Conservation (phyloP, 441 rosid species). For the Adansonia rubrostipa region DNA sequence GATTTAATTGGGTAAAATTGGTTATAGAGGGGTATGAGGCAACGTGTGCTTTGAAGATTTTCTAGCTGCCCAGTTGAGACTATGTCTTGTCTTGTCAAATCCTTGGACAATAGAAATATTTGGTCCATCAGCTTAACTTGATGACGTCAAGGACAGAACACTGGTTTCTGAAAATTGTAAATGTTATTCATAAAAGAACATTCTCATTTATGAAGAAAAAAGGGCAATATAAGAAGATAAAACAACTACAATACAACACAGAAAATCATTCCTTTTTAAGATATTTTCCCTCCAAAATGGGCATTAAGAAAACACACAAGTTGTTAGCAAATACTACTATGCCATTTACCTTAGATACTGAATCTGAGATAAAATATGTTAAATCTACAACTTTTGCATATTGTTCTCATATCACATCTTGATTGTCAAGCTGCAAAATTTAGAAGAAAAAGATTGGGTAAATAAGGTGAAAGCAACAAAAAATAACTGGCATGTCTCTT, state of each 20-base stretch:
- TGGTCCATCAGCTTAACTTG: background rate
- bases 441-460: background rate
- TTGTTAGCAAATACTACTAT: background rate
- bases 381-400: conserved; percentile 24
- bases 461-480: too few species aligned
- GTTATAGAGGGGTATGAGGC: too few species aligned
- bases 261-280: background rate
- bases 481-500: background rate
- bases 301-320: conserved; percentile 14
- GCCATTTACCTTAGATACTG: conserved; percentile 11
- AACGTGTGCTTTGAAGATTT: too few species aligned
- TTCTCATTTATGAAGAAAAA: background rate
- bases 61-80: too few species aligned
- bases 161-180: background rate
- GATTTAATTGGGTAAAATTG: background rate
- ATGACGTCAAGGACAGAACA: background rate
- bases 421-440: conserved; percentile 27
- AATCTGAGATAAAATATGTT: conserved; percentile 20
- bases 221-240: conserved; percentile 7
- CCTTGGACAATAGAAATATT: too few species aligned
- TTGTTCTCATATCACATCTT: conserved; percentile 19
- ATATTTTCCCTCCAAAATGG: conserved; percentile 11
- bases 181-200: conserved; percentile 8
- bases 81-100: too few species aligned
- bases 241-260: conserved; percentile 11